Conservation (phyloP, 73 alveolate species). For the Tetrahymena malaccensis region DNA sequence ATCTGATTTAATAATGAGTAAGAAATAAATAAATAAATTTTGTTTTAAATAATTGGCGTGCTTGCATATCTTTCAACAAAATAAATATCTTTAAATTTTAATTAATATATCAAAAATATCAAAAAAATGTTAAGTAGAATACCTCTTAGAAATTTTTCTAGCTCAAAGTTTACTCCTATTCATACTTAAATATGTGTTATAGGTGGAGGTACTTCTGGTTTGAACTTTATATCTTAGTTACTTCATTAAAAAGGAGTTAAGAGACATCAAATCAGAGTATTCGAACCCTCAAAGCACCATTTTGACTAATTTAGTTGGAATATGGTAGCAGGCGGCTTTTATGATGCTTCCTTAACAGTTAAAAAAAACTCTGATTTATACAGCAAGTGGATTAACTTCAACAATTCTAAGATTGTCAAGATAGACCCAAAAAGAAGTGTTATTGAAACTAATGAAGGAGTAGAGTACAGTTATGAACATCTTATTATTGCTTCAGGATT, state of each 20-base stretch:
- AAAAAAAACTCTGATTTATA: neutral
- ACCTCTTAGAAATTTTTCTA: neutral
- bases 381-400: neutral
- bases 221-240: neutral
- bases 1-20: too few species aligned
- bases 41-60: too few species aligned
- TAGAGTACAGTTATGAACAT: slow-evolving; percentile 37
- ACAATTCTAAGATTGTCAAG: neutral
- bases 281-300: slow-evolving; percentile 47
- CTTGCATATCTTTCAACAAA: neutral
- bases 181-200: neutral
- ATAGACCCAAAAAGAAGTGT: slow-evolving; percentile 43
- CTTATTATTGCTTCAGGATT: slow-evolving; percentile 52
- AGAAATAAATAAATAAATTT: too few species aligned
- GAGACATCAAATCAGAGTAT: slow-evolving; percentile 32
- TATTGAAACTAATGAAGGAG: slow-evolving; percentile 14
- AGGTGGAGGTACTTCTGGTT: neutral
- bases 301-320: slow-evolving; percentile 59
- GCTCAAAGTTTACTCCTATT: neutral
- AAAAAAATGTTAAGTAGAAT: neutral
- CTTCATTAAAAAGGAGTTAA: neutral
- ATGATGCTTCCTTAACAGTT: neutral
- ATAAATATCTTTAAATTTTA: neutral
- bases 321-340: slow-evolving; percentile 62
- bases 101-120: neutral